Base-by-base conservation (phyloP, 108 stramenopile species). In the Asterionellopsis glacialis region DNA sequence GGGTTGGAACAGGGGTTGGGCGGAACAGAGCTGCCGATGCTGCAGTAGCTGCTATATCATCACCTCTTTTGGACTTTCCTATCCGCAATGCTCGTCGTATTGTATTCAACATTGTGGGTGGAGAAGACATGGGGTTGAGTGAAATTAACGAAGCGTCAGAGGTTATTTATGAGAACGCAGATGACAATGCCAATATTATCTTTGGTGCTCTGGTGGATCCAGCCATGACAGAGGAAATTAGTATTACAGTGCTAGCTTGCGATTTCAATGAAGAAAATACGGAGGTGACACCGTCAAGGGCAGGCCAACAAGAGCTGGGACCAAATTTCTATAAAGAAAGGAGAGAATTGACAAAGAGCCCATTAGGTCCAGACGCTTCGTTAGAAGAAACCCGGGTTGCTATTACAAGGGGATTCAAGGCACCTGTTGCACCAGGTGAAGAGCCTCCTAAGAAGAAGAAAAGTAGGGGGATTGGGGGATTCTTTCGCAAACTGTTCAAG, bases 171-270 rank as follows among this genome's bases (percentile, higher is more conserved):
- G 80, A 84, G 45, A 84, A 80, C 65, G 89, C 84, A 6, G 79
- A 84, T 42, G 78, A 82, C 23, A 87, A 87, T 61, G 87, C 89
- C 22, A 93, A 90, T 72, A 85, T 90, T 62, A 93, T 93, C 57
- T 90, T 93, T 69, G 87, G 89, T 13, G 89, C 92, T 14, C 69
- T 88, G 44, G 80, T 93, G 28, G 88, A 91, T 71, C 70, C 73
- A 21, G 67, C 53, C 42, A 82, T 82, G 81, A 73, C 67, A 15
- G 81, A 79, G 41, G 77, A 82, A 65, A 77, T 82, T 14, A 79
- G 77, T 39, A 82, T 82, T 65, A 82, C 81, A 0, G 81, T 82
- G 0, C 57, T 82, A 57, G 81, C 81, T 9, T 83, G 82, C 54
- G 82, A 83, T 47, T 83, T 83, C 65, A 52, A 57, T 15, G 59